Conservation (phyloP, 805 yeast species). For the Wickerhamomyces chambardii region DNA sequence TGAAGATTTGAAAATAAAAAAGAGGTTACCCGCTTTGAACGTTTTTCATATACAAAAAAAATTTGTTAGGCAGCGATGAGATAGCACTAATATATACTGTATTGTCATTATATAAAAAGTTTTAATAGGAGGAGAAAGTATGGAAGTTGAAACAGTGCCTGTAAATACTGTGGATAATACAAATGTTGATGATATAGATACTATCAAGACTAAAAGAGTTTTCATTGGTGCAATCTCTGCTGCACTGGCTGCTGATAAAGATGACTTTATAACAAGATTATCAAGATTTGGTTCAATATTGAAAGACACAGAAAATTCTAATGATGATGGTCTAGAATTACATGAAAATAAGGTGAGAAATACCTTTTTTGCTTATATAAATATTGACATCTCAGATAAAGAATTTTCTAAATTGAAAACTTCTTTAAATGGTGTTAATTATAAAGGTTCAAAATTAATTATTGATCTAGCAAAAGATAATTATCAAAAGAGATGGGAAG, state of each 20-base stretch:
- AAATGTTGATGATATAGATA: constrained; percentile 19
- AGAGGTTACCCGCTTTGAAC: too few relatives aligned
- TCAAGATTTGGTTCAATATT: constrained; percentile 50
- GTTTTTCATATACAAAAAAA: too few relatives aligned
- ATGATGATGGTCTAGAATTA: constrained; percentile 29
- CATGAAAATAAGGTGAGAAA: constrained; percentile 38
- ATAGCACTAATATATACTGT: too few relatives aligned
- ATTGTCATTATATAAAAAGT: too few relatives aligned
- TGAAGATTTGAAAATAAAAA: too few relatives aligned
- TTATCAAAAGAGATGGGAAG: constrained; percentile 36
- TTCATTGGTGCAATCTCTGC: constrained; percentile 66
- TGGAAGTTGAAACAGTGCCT: too few relatives aligned
- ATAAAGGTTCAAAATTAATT: constrained; percentile 61
- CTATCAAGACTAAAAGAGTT: constrained; percentile 23
- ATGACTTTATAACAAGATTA: constrained; percentile 46
- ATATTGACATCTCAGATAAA: constrained; percentile 40
- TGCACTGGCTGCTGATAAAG: constrained; percentile 32
- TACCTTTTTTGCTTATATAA: constrained; percentile 51
- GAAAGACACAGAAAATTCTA: too few relatives aligned
- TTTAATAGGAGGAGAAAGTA: too few relatives aligned
- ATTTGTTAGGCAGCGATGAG: too few relatives aligned
- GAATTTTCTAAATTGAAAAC: constrained; percentile 40
- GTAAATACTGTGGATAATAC: too few relatives aligned
- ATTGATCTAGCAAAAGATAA: constrained; percentile 56
- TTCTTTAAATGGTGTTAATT: constrained; percentile 62